Evolutionary conservation across 2,329 filamentous ascomycete species (phyloP).

Genomic region (Xylariaceae sp.): DNA sequence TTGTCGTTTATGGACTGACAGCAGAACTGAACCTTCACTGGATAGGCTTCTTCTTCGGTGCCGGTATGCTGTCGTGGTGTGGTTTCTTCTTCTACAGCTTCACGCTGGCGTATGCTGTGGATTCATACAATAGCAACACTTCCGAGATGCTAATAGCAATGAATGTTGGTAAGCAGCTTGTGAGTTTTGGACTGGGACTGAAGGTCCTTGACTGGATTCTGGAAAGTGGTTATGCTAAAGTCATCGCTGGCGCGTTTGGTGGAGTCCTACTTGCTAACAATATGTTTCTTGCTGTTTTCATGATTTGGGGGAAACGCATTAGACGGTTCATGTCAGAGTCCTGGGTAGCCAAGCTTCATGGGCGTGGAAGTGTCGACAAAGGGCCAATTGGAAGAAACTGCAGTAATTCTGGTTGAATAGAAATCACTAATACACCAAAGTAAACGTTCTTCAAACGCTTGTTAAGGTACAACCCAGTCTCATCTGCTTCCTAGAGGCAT

Average conservation of each 20-base stretch:
- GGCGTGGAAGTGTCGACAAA: conserved; percentile 11
- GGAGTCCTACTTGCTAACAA: conserved; percentile 48
- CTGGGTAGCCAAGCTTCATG: conserved; percentile 46
- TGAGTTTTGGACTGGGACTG: conserved; percentile 50
- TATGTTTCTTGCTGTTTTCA: conserved; percentile 44
- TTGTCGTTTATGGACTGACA: conserved; percentile 37
- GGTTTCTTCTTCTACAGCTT: conserved; percentile 55
- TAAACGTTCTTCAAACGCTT: not conserved
- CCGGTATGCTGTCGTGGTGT: conserved; percentile 45
- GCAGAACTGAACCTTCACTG: conserved; percentile 39
- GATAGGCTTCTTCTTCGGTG: conserved; percentile 46
- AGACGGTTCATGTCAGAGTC: conserved; percentile 38
- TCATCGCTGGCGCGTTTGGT: conserved; percentile 49
- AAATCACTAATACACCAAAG: not conserved
- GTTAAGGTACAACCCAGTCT: not conserved
- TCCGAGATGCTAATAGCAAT: conserved; percentile 60
- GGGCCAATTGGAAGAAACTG: not conserved
- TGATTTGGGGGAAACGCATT: conserved; percentile 48
- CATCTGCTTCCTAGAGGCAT: too few species aligned
- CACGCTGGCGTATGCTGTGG: conserved; percentile 57
- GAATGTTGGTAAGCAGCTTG: conserved; percentile 54
- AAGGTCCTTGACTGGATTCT: conserved; percentile 49
- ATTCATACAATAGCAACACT: conserved; percentile 55
- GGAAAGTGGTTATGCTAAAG: conserved; percentile 44
- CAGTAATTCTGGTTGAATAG: not conserved